These are phyloP conservation scores for Chalciporus sp. DNA, from an alignment of 1,284 basidiomycete species.

Conservation along the genomic window DNA sequence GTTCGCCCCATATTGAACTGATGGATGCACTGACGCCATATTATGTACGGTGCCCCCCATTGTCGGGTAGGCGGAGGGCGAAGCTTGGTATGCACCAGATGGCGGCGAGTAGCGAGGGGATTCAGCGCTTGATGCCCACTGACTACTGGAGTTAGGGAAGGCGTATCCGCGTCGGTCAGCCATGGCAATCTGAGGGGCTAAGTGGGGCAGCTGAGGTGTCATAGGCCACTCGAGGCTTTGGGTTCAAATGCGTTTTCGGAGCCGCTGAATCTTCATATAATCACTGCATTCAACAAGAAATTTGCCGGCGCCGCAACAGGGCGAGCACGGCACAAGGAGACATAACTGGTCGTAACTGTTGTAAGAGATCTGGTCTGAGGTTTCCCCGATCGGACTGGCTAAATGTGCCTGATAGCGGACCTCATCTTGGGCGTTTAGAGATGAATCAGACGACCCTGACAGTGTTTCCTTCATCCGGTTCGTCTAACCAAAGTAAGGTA, in stretches of 20 bases:
- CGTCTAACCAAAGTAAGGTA: constrained; percentile 37
- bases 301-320: constrained; percentile 37
- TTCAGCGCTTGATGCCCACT: constrained; percentile 23
- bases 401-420: constrained; percentile 34
- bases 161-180: constrained; percentile 34
- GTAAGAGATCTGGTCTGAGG: constrained; percentile 32
- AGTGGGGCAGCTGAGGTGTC: constrained; percentile 3
- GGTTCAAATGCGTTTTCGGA: constrained; percentile 39
- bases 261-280: constrained; percentile 32
- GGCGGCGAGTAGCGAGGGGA: constrained; percentile 27
- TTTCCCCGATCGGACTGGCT: constrained; percentile 31
- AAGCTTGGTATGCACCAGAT: constrained; percentile 24
- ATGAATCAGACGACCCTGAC: constrained; percentile 33
- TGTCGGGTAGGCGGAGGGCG: constrained; percentile 23
- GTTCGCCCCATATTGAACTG: constrained; percentile 23
- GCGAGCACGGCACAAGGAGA: constrained; percentile 33
- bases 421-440: constrained; percentile 27
- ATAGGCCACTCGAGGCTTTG: constrained; percentile 7
- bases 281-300: constrained; percentile 26
- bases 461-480: constrained; percentile 12
- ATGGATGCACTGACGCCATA: constrained; percentile 19
- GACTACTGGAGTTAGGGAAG: constrained; percentile 16
- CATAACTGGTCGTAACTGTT: constrained; percentile 33
- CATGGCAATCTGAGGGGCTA: constrained; percentile 17
- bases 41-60: constrained; percentile 19